Evolutionary conservation across 2,329 filamentous ascomycete genomes (phyloP).

Genomic region (Pestalotiopsis fici): DNA sequence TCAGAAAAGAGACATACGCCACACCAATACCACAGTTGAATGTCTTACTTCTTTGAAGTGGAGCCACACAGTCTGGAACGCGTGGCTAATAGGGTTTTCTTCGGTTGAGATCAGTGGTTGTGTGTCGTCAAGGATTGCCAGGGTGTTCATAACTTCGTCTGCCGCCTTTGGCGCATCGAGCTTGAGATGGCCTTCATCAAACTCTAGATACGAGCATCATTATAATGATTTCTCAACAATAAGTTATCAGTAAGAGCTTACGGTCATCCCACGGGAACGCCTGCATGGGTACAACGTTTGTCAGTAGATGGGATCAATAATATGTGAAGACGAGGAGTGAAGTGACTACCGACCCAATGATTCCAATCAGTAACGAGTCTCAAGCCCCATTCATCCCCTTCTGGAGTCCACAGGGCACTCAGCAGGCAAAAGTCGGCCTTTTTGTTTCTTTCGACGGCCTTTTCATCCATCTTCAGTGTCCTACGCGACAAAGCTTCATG

Average conservation of each 20-base stretch:
- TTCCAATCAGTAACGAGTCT: background rate
- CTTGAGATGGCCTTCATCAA: background rate
- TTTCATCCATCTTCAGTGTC: background rate
- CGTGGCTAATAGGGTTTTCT: background rate
- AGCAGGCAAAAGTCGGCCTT: background rate
- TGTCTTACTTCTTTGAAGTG: background rate
- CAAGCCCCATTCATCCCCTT: background rate
- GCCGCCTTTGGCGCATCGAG: background rate
- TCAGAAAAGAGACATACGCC: background rate
- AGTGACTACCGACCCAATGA: background rate
- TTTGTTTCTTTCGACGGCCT: background rate
- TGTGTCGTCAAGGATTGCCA: background rate
- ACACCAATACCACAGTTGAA: background rate
- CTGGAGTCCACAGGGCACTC: background rate
- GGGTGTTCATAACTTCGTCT: background rate
- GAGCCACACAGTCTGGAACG: background rate
- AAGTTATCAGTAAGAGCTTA: too few relatives aligned
- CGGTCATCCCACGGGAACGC: too few relatives aligned
- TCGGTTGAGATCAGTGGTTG: background rate
- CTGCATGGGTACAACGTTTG: too few relatives aligned
- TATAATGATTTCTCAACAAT: too few relatives aligned
- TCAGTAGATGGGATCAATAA: too few relatives aligned
- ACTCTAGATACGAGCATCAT: background rate
- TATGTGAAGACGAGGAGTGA: background rate
- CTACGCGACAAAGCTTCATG: background rate